Conservation (phyloP, 2,329 filamentous ascomycete genomes). For the Xylariaceae sp. region DNA sequence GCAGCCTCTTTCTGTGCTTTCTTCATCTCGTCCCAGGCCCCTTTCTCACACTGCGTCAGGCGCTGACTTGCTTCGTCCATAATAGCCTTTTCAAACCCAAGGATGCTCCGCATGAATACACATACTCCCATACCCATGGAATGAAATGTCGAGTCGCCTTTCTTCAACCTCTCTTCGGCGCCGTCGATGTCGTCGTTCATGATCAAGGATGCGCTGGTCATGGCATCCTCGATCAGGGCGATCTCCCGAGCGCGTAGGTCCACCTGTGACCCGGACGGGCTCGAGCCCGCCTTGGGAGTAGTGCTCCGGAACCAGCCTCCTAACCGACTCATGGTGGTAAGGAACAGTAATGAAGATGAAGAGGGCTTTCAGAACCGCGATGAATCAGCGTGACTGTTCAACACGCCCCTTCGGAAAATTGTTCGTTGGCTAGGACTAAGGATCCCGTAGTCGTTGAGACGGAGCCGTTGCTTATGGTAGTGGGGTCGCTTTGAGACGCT, state of each 20-base stretch:
- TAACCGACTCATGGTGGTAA: constrained; percentile 41
- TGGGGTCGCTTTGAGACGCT: not conserved
- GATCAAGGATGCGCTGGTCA: constrained; percentile 65
- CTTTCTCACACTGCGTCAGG: constrained; percentile 70
- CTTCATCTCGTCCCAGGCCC: constrained; percentile 71
- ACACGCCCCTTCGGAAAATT: too few species aligned
- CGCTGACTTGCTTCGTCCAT: constrained; percentile 77
- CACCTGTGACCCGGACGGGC: constrained; percentile 26
- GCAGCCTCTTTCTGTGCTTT: constrained; percentile 62
- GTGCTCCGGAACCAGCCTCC: constrained; percentile 48
- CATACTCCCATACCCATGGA: constrained; percentile 76
- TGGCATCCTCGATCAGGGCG: constrained; percentile 54
- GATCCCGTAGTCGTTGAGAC: too few species aligned
- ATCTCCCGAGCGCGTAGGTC: constrained; percentile 40
- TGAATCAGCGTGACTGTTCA: too few species aligned
- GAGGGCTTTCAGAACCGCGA: too few species aligned
- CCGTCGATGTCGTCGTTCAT: constrained; percentile 88
- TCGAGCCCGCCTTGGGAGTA: constrained; percentile 31
- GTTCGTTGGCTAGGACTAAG: too few species aligned
- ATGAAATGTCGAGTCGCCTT: constrained; percentile 82
- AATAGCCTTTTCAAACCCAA: constrained; percentile 88
- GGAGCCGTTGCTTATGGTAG: too few species aligned
- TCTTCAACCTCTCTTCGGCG: constrained; percentile 68
- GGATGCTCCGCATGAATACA: constrained; percentile 77
- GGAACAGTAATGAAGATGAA: too few species aligned